Evolutionary conservation across 1,284 basidiomycete species (phyloP), one percentile per base, ranked within the genome.

Genomic region (Ceratobasidium sp.): DNA sequence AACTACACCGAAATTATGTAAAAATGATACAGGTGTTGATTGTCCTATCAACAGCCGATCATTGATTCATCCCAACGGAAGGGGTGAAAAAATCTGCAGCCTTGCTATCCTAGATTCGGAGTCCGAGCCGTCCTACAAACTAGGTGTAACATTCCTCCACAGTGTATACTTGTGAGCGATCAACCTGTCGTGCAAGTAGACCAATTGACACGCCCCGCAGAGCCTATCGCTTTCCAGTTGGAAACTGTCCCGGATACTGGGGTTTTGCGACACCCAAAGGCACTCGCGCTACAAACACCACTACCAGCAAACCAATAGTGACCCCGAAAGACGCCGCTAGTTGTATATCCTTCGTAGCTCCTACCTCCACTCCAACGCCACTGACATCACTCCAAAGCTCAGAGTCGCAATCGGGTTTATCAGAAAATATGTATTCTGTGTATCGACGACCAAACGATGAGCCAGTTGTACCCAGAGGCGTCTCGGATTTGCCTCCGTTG

Each of bases 171-270:
- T 69, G 65, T 69, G 36, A 46, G 65, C 23, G 23, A 14, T 26
- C 1, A 16, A 14, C 14, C 12, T 32, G 23, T 4, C 3, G 32
- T 36, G 6, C 32, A 10, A 5, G n/a, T n/a, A 41, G 34, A 3
- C 57, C 8, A 23, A 14, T 12, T 39, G 10, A 26, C 34, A 14
- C n/a, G 0, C 6, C 8, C 57, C 16, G 23, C 10, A 69, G 65
- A 18, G 65, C 65, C 12, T 69, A 69, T 30, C 52, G 65, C 12
- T 69, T 69, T 30, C 65, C 65, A 10, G 58, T 53, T 26, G 65
- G 34, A 10, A n/a, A 36, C 21, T 69, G 65, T n/a, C 65, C 65
- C 3, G 65, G 50, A 16, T 69, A 69, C 39, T 69, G 53, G 52
- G 65, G 65, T 1, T 69, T 69, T 34, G 65, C 65, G 8, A 58